phyloP scores from a whole-genome alignment of 2,329 filamentous ascomycete species.

The Verticillium isaacii region DNA sequence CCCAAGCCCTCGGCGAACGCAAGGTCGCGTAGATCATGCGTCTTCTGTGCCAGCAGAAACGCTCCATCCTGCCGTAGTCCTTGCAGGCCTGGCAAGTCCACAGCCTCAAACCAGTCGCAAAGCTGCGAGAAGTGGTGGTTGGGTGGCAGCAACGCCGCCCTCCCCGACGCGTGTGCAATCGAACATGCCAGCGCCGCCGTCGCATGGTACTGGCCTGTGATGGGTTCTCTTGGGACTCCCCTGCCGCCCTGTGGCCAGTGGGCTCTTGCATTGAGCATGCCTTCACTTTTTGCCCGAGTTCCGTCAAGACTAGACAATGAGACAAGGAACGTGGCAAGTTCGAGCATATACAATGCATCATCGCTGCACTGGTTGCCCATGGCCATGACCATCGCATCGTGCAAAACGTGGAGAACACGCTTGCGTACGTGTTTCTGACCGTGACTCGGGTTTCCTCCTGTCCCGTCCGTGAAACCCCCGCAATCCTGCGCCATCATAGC shows the following conservation, averaged over 20 bases:
- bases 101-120: conserved; percentile 31
- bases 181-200: conserved; percentile 36
- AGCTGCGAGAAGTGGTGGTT: conserved; percentile 32
- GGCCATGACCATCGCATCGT: conserved; percentile 5
- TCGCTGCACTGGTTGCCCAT: not conserved
- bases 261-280: not conserved
- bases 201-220: conserved; percentile 22
- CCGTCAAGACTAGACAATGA: not conserved
- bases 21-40: conserved; percentile 47
- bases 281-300: too few species aligned
- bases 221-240: not conserved
- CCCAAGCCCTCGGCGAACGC: conserved; percentile 42
- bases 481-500: not conserved
- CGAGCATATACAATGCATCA: conserved; percentile 3
- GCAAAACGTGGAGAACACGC: conserved; percentile 3
- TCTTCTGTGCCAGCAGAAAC: conserved; percentile 46
- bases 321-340: conserved; percentile 6
- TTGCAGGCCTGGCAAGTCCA: conserved; percentile 25
- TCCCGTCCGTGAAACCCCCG: not conserved
- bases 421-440: not conserved
- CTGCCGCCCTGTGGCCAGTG: conserved; percentile 1
- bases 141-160: conserved; percentile 30
- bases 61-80: conserved; percentile 41
- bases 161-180: conserved; percentile 42
- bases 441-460: not conserved